phyloP scores from a whole-genome alignment of 148 eudicot species.

The Vaccinium myrtillus region DNA sequence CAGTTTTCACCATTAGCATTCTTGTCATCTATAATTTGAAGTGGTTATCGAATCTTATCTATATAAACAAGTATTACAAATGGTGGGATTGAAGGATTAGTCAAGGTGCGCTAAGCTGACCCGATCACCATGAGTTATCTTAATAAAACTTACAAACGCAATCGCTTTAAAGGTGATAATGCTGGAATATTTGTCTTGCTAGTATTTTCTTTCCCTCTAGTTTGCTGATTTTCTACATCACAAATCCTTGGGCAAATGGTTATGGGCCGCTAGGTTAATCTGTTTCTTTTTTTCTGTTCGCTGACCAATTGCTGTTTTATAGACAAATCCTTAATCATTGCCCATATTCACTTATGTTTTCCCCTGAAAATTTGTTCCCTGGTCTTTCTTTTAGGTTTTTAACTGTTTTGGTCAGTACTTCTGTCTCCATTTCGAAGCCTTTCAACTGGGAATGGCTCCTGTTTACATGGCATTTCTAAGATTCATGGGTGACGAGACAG shows the following conservation, averaged over 20 bases:
- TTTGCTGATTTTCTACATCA: not conserved
- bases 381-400: constrained; percentile 49
- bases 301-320: not conserved
- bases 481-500: constrained; percentile 83
- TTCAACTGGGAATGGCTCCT: constrained; percentile 87
- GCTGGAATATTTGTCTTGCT: not conserved
- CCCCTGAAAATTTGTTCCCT: not conserved
- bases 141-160: too few species aligned
- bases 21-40: too few species aligned
- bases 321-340: not conserved
- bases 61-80: not conserved
- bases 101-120: too few species aligned
- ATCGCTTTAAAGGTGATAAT: not conserved
- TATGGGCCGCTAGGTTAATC: not conserved
- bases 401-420: constrained; percentile 85
- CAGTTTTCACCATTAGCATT: too few species aligned
- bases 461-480: constrained; percentile 88
- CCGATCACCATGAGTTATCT: too few species aligned
- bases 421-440: constrained; percentile 88
- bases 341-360: not conserved
- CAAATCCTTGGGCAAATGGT: not conserved
- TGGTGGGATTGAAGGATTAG: not conserved
- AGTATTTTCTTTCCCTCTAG: not conserved
- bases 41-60: not conserved
- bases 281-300: not conserved